Percentiles rank a stretch among this genome's conserved stretches.
These are phyloP conservation scores for Dioscorea cayenensis DNA, from an alignment of 116 monocot genomes.

Conservation along the genomic window DNA sequence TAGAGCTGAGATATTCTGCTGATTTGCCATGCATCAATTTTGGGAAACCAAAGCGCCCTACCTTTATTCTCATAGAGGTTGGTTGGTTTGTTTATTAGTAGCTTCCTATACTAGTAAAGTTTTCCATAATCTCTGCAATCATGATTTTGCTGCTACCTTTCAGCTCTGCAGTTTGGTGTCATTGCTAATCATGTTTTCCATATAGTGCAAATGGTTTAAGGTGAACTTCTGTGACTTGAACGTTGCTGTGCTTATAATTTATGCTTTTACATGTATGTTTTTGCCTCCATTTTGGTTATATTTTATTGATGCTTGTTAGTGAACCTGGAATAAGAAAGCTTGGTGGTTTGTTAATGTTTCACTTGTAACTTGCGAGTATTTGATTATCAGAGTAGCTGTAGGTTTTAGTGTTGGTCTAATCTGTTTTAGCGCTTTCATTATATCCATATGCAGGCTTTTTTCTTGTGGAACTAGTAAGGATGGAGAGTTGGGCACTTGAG, in stretches of 20 bases:
- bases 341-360: not conserved
- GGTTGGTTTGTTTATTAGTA: not conserved
- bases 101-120: not conserved
- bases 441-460: conserved; percentile 37
- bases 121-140: not conserved
- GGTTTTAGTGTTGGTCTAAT: not conserved
- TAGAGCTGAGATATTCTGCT: conserved; percentile 39
- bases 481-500: conserved; percentile 27
- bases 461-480: conserved; percentile 81
- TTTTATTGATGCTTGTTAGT: not conserved
- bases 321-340: not conserved
- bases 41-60: conserved; percentile 80
- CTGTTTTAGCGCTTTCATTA: not conserved
- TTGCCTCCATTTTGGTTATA: not conserved
- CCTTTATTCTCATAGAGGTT: conserved; percentile 78
- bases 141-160: conserved; percentile 2
- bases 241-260: not conserved
- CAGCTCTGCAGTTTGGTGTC: conserved; percentile 68
- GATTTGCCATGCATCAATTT: conserved; percentile 79
- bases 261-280: not conserved
- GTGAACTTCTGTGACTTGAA: not conserved
- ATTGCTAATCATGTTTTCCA: conserved; percentile 16
- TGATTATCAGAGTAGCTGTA: too few species aligned
- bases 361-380: too few species aligned
- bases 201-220: conserved; percentile 56